phyloP scores from a whole-genome alignment of 495 filamentous ascomycete genomes.

The Penicillium cataractarum region DNA sequence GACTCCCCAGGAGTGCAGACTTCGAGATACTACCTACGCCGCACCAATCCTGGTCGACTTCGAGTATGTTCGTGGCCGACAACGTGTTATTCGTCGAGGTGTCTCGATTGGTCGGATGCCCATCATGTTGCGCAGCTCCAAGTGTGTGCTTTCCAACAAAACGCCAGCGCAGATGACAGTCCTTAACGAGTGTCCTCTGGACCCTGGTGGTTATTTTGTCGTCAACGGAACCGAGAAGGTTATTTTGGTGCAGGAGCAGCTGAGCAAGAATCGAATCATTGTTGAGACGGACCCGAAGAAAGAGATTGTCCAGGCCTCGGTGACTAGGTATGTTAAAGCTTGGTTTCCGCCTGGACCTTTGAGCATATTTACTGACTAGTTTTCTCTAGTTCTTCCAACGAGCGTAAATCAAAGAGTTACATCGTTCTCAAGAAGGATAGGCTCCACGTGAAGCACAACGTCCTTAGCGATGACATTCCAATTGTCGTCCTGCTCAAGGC shows the following conservation, averaged over 20 bases:
- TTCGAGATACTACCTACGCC: slow-evolving; percentile 94
- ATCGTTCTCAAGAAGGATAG: slow-evolving; percentile 90
- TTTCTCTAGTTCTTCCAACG: slow-evolving; percentile 79
- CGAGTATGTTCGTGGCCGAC: slow-evolving; percentile 76
- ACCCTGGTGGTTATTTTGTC: slow-evolving; percentile 97
- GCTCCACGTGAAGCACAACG: slow-evolving; percentile 89
- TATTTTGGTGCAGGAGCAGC: slow-evolving; percentile 95
- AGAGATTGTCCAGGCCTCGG: slow-evolving; percentile 89
- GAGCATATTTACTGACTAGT: not conserved
- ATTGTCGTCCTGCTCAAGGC: slow-evolving; percentile 92
- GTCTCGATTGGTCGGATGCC: slow-evolving; percentile 87
- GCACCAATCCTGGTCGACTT: slow-evolving; percentile 91
- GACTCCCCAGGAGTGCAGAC: slow-evolving; percentile 91
- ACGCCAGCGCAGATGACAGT: slow-evolving; percentile 80
- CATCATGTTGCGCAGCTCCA: slow-evolving; percentile 94
- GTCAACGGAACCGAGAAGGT: slow-evolving; percentile 98
- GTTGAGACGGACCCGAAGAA: slow-evolving; percentile 91
- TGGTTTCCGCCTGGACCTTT: slow-evolving; percentile 5
- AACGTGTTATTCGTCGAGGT: slow-evolving; percentile 67
- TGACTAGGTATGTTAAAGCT: slow-evolving; percentile 62
- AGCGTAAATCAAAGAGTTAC: slow-evolving; percentile 96
- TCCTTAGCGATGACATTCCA: slow-evolving; percentile 87
- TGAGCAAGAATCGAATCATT: slow-evolving; percentile 98
- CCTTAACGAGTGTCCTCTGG: slow-evolving; percentile 91
- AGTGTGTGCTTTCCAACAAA: slow-evolving; percentile 81